Conservation (phyloP, 164 flowering plant genomes). For the Chimonanthus praecox region DNA sequence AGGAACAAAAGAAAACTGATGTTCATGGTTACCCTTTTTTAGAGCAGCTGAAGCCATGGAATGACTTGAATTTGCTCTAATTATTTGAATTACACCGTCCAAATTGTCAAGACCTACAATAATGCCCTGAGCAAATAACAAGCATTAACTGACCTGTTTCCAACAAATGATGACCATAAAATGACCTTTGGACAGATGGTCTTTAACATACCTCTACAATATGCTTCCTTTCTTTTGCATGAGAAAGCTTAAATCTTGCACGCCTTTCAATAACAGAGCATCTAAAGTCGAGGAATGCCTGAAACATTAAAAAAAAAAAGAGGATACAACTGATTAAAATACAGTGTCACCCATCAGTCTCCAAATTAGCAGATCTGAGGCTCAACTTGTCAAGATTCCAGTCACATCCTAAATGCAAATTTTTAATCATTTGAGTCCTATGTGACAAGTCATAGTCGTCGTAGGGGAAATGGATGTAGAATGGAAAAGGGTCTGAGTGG, state of each 20-base stretch:
- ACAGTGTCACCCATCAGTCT: neutral
- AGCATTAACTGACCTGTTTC: neutral
- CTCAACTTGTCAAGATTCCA: neutral
- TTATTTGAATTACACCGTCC: slow-evolving; percentile 66
- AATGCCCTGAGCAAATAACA: slow-evolving; percentile 51
- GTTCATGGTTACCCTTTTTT: slow-evolving; percentile 39
- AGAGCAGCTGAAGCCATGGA: slow-evolving; percentile 60
- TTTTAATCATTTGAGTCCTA: too few relatives aligned
- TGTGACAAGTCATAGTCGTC: too few relatives aligned
- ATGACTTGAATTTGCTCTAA: slow-evolving; percentile 69
- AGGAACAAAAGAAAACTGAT: neutral
- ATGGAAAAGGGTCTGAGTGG: too few relatives aligned
- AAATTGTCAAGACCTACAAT: slow-evolving; percentile 79
- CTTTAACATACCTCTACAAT: slow-evolving; percentile 63
- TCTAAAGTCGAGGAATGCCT: slow-evolving; percentile 94
- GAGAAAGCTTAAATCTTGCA: slow-evolving; percentile 69
- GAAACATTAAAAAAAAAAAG: slow-evolving; percentile 11
- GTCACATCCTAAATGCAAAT: neutral
- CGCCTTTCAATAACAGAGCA: slow-evolving; percentile 94
- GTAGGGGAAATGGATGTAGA: too few relatives aligned
- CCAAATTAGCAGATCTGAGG: neutral
- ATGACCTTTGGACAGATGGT: neutral
- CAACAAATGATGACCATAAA: neutral
- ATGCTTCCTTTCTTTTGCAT: slow-evolving; percentile 76
- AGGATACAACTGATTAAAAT: too few relatives aligned